Conservation (phyloP, 805 yeast species). For the Teunomyces aglyptinius region DNA sequence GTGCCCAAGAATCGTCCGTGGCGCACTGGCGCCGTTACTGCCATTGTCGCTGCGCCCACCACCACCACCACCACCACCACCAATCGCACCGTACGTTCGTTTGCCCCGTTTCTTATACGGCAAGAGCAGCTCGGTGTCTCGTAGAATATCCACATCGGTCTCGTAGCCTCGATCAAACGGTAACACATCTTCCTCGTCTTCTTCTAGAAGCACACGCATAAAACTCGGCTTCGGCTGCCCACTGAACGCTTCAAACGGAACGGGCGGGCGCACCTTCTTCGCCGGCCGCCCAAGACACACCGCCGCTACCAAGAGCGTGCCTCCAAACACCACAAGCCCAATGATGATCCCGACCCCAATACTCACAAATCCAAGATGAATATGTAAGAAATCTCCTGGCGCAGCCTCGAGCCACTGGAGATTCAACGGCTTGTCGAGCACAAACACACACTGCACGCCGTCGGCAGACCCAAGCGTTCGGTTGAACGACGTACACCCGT, state of each 20-base stretch:
- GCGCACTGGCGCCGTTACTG: conserved; percentile 12
- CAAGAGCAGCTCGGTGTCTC: conserved; percentile 32
- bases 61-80: too few relatives aligned
- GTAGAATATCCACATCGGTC: conserved; percentile 38
- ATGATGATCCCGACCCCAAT: conserved; percentile 63
- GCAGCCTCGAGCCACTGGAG: conserved; percentile 57
- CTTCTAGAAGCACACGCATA: conserved; percentile 36
- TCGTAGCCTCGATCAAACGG: conserved; percentile 40
- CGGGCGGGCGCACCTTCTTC: conserved; percentile 4
- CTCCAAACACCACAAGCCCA: conserved; percentile 49
- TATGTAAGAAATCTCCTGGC: conserved; percentile 42
- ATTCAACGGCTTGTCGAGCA: conserved; percentile 67
- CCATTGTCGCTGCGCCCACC: background rate
- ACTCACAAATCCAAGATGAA: conserved; percentile 67
- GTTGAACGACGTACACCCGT: conserved; percentile 54
- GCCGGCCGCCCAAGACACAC: conserved; percentile 9
- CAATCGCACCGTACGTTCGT: background rate
- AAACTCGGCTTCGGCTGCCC: conserved; percentile 26
- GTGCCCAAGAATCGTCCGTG: conserved; percentile 24
- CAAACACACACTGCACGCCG: conserved; percentile 51
- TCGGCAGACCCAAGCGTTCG: conserved; percentile 15
- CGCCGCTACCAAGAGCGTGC: conserved; percentile 8
- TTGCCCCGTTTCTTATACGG: conserved; percentile 17
- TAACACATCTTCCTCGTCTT: conserved; percentile 26
- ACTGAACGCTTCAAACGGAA: background rate